These are phyloP conservation scores for Microcera coccophila DNA, from an alignment of 2,329 filamentous ascomycete genomes.

Conservation along the genomic window DNA sequence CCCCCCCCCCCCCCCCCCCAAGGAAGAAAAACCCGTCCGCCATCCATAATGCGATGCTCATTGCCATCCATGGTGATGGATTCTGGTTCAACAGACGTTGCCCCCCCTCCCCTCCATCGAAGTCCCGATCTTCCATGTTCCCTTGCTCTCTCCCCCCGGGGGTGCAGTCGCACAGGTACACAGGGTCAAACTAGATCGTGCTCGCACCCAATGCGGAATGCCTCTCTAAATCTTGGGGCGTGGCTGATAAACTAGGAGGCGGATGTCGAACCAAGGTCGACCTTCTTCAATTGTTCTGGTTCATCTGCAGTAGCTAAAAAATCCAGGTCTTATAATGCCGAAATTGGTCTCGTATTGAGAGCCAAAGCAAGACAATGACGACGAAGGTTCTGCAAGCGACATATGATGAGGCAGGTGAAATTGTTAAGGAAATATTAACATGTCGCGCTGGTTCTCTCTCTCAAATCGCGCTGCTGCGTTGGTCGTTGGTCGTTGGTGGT, in stretches of 20 bases:
- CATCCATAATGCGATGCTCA: background rate
- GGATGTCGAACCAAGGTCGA: background rate
- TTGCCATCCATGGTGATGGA: background rate
- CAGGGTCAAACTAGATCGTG: slow-evolving; percentile 21
- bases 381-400: background rate
- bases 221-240: background rate
- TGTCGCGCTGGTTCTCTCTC: slow-evolving; percentile 16
- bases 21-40: too few species aligned
- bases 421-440: slow-evolving; percentile 21
- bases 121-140: too few species aligned
- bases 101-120: background rate
- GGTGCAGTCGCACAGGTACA: background rate
- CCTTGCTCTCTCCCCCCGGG: too few species aligned
- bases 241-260: background rate
- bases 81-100: background rate
- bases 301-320: background rate
- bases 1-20: too few species aligned
- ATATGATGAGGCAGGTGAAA: background rate
- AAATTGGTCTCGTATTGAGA: background rate
- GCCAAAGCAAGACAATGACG: background rate
- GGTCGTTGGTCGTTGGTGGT: slow-evolving; percentile 9
- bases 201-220: slow-evolving; percentile 18
- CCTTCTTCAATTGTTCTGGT: background rate
- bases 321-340: background rate
- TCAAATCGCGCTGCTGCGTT: slow-evolving; percentile 22